phyloP scores from a whole-genome alignment of 805 yeast species.

The Dipodascopsis tothii region DNA sequence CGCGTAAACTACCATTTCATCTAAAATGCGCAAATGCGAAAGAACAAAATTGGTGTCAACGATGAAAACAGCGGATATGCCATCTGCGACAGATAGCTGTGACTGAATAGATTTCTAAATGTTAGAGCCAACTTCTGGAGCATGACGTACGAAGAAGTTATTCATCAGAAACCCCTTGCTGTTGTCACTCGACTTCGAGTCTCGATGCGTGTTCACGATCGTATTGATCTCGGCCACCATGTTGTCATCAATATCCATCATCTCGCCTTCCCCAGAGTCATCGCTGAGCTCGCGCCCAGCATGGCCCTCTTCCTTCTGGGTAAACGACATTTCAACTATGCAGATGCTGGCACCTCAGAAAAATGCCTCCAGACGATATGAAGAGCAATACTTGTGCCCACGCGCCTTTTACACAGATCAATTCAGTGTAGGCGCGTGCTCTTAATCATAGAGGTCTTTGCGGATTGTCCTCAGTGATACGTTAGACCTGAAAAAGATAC shows the following conservation, averaged over 20 bases:
- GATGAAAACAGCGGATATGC: constrained; percentile 31
- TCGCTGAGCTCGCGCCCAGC: too few species aligned
- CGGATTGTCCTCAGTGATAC: too few species aligned
- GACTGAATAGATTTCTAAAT: neutral
- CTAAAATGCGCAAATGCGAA: constrained; percentile 55
- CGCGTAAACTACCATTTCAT: constrained; percentile 42
- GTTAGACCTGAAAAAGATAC: too few species aligned
- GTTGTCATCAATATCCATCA: constrained; percentile 11
- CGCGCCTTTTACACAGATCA: too few species aligned
- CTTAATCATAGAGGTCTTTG: too few species aligned
- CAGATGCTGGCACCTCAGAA: too few species aligned
- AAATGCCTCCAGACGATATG: too few species aligned
- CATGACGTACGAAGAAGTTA: neutral
- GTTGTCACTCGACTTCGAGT: neutral
- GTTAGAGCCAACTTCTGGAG: neutral
- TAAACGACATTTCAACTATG: too few species aligned
- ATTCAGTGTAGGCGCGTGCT: too few species aligned
- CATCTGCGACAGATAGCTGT: neutral
- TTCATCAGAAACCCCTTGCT: neutral
- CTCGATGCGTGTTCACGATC: constrained; percentile 1
- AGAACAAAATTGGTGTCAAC: constrained; percentile 80
- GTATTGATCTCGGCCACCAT: constrained; percentile 1
- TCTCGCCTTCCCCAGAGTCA: constrained; percentile 4
- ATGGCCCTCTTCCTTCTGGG: too few species aligned
- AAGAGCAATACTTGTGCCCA: too few species aligned